These are phyloP conservation scores for Candida montana DNA, from an alignment of 805 yeast species.

Conservation along the genomic window DNA sequence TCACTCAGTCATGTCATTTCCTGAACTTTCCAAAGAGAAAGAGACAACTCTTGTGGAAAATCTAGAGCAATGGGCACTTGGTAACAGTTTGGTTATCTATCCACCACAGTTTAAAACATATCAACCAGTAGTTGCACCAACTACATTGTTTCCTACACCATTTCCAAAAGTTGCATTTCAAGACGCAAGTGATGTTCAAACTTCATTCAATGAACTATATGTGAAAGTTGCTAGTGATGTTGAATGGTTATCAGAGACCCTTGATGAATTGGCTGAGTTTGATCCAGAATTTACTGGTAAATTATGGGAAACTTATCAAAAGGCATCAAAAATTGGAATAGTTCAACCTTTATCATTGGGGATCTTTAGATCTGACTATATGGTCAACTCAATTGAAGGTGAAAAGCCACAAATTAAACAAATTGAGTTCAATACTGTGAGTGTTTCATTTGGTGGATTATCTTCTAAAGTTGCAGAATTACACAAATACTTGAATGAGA, in stretches of 20 bases:
- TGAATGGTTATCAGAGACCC: conserved; percentile 58
- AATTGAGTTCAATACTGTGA: conserved; percentile 93
- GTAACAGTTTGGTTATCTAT: conserved; percentile 80
- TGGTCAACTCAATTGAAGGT: conserved; percentile 50
- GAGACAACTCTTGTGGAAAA: conserved; percentile 35
- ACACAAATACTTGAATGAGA: conserved; percentile 59
- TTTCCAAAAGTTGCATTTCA: conserved; percentile 65
- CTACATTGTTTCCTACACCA: conserved; percentile 88
- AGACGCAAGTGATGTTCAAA: conserved; percentile 62
- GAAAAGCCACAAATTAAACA: conserved; percentile 61
- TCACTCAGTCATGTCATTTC: conserved; percentile 19
- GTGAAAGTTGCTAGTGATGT: conserved; percentile 53
- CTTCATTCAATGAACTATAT: conserved; percentile 67
- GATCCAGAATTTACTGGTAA: conserved; percentile 82
- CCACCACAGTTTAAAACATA: conserved; percentile 48
- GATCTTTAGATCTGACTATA: conserved; percentile 84
- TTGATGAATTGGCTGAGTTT: conserved; percentile 47
- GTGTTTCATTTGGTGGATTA: conserved; percentile 92
- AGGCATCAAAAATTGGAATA: conserved; percentile 44
- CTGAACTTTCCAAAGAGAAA: conserved; percentile 25
- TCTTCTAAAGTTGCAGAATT: conserved; percentile 73
- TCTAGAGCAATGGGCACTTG: conserved; percentile 68
- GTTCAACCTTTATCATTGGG: conserved; percentile 73
- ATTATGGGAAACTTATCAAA: conserved; percentile 54
- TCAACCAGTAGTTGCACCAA: conserved; percentile 66